These are phyloP conservation scores for Hypoxylon sp. DNA, from an alignment of 2,329 filamentous ascomycete genomes.

Conservation along the genomic window DNA sequence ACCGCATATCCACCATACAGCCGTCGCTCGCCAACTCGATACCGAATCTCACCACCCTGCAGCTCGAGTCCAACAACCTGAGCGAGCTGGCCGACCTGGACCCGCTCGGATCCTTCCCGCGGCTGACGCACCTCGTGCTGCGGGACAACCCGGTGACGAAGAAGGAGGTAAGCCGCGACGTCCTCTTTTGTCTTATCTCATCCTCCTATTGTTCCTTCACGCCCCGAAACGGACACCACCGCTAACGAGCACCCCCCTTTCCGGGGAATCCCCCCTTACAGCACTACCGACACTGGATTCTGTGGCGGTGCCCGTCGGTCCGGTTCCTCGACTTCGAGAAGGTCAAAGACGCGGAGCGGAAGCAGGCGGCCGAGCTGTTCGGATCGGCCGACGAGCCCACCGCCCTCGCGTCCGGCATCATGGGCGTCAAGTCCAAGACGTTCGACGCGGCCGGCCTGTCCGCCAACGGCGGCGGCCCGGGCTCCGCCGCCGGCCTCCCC, in stretches of 20 bases:
- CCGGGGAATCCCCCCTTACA: too few relatives aligned
- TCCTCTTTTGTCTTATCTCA: too few relatives aligned
- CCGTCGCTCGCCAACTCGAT: conserved; percentile 75
- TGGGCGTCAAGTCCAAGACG: conserved; percentile 81
- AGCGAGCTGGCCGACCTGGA: conserved; percentile 88
- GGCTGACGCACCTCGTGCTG: conserved; percentile 81
- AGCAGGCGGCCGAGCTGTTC: conserved; percentile 80
- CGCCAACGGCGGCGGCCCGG: conserved; percentile 55
- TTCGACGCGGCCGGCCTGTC: conserved; percentile 63
- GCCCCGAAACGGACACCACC: neutral
- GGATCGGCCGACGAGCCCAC: conserved; percentile 81
- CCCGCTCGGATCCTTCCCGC: conserved; percentile 71
- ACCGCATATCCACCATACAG: conserved; percentile 85
- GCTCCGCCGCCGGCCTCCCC: conserved; percentile 51
- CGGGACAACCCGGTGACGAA: conserved; percentile 88
- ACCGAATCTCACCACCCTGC: conserved; percentile 82
- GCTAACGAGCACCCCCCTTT: too few relatives aligned
- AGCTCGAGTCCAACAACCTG: conserved; percentile 84
- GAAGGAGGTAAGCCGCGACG: conserved; percentile 92
- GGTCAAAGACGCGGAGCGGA: conserved; percentile 85
- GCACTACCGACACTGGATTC: conserved; percentile 91
- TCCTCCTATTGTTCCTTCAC: neutral
- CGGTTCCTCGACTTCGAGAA: conserved; percentile 93
- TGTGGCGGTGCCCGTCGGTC: conserved; percentile 85
- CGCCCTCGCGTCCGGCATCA: conserved; percentile 82